phyloP scores from a whole-genome alignment of 2,329 filamentous ascomycete genomes.

The Fusarium graminum region DNA sequence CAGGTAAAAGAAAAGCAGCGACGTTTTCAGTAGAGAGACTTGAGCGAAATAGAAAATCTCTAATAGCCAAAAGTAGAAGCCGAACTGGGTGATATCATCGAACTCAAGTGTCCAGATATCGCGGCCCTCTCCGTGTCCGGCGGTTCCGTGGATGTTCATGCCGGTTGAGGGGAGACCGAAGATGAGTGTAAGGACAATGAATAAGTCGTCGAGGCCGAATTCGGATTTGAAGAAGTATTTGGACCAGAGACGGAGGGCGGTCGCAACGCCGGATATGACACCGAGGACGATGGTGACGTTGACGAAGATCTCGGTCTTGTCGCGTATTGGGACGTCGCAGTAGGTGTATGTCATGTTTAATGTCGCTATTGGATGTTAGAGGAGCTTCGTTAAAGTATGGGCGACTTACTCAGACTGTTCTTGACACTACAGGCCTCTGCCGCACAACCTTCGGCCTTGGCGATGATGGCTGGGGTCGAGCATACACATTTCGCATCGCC shows the following conservation, averaged over 20 bases:
- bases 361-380: background rate
- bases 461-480: constrained; percentile 31
- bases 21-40: constrained; percentile 56
- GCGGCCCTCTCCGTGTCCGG: constrained; percentile 50
- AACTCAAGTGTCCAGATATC: constrained; percentile 53
- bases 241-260: constrained; percentile 52
- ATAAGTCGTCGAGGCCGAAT: constrained; percentile 52
- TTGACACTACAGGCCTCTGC: constrained; percentile 10
- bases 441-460: constrained; percentile 32
- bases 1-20: constrained; percentile 59
- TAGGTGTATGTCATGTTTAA: constrained; percentile 34
- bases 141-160: constrained; percentile 44
- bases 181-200: constrained; percentile 42
- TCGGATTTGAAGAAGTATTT: constrained; percentile 48
- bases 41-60: constrained; percentile 57
- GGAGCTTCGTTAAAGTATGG: accelerated
- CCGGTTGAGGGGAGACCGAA: constrained; percentile 42
- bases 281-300: constrained; percentile 38
- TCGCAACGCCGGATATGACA: constrained; percentile 53
- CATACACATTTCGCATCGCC: constrained; percentile 46
- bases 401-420: constrained; percentile 21
- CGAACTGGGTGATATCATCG: constrained; percentile 45
- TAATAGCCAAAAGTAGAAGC: constrained; percentile 51
- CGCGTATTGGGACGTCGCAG: constrained; percentile 27
- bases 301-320: constrained; percentile 34